These are phyloP conservation scores for Toxicodendron radicans DNA, from an alignment of 345 rosid species.

Conservation along the genomic window DNA sequence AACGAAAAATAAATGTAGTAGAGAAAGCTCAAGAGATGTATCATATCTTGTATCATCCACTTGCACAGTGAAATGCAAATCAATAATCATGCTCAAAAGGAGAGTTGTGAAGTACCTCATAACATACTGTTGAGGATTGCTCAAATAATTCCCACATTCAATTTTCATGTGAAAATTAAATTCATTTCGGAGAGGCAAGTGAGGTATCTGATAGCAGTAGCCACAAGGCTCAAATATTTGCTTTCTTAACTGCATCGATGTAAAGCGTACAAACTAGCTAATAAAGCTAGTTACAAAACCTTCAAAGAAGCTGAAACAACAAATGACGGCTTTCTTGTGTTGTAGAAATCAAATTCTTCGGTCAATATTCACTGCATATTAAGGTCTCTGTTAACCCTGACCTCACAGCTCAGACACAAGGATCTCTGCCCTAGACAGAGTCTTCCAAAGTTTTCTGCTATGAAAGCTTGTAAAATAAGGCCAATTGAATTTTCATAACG, in stretches of 20 bases:
- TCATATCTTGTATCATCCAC: background rate
- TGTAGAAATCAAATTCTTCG: background rate
- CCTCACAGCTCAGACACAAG: background rate
- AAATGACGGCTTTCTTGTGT: background rate
- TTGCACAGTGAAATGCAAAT: background rate
- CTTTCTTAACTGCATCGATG: background rate
- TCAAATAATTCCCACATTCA: background rate
- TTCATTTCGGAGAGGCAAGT: background rate
- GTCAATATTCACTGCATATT: background rate
- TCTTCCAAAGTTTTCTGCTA: background rate
- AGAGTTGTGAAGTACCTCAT: background rate
- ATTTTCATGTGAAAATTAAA: background rate
- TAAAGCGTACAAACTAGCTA: background rate
- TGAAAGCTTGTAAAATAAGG: background rate
- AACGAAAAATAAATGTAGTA: too few species aligned
- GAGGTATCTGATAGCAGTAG: background rate
- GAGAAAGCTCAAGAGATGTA: too few species aligned
- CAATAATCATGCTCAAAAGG: background rate
- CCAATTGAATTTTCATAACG: background rate
- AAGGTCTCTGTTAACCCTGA: background rate
- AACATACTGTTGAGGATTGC: background rate
- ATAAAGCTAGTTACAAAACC: background rate
- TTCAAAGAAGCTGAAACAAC: background rate
- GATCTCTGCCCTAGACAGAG: background rate
- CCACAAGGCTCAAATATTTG: background rate